Evolutionary conservation across 2,329 filamentous ascomycete species (phyloP), one percentile per base, ranked within the genome.

Genomic region (Beauveria varroae): DNA sequence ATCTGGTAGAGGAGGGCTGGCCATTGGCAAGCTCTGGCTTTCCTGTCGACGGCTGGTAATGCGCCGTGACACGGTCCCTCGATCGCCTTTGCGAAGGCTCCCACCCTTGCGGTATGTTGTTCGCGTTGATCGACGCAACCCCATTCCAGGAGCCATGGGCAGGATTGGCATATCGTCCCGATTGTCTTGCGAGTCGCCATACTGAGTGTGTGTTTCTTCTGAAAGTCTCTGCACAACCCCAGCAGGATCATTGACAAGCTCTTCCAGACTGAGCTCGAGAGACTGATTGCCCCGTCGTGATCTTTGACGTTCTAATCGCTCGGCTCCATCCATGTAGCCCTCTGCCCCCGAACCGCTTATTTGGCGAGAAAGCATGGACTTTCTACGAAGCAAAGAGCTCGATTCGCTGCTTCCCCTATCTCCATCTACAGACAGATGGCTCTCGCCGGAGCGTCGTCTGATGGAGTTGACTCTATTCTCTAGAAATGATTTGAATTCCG

Each of bases 401-500:
- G 75, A 83, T 74, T 74, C 81, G 73, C 64, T 85, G 78, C 69
- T 84, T 64, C 67, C 80, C 65, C 76, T 62, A 57, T 82, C 76
- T 64, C 66, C 67, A 9, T 88, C 82, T 6, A 82, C 75, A 34
- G 86, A 84, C 52, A 92, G 76, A 43, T 80, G 80, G 65, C 81
- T 87, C 66, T 87, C 91, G 26, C 88, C 88, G 1, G 93, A 96
- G 68, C 90, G 85, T 66, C 93, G 83, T 72, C 91, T 88, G 67
- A 98, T 96, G 41, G 90, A 88, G 67, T 96, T 90, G 14, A 97
- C 91, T 70, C 93, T 87, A 64, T 93, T 96, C 69, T 99, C 93
- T 2, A 99, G 83, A 67, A 98, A 99, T 1, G 89, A 93, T 74
- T 96, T 97, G 80, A 98, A 99, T 68, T 97, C 95, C 70, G 90